Percentiles rank a stretch among this genome's conserved stretches.
Conservation (phyloP, 2,329 filamentous ascomycete species). For the Pseudonectria foliicola region DNA sequence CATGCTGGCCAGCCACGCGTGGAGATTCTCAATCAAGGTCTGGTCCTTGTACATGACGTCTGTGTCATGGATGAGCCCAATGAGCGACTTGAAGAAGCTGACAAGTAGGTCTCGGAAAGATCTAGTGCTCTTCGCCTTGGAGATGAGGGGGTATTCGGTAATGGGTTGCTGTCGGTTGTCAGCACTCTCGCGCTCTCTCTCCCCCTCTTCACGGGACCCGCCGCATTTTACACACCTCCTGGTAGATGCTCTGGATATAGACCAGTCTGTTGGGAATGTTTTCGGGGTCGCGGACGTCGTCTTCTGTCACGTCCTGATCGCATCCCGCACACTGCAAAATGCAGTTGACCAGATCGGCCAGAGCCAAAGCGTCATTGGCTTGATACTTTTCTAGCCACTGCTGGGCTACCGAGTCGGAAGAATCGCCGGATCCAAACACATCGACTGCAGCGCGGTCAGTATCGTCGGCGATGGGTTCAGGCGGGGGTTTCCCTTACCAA, state of each 20-base stretch:
- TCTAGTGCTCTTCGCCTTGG: conserved; percentile 67
- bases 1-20: conserved; percentile 85
- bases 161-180: conserved; percentile 54
- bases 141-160: conserved; percentile 86
- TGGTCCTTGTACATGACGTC: conserved; percentile 71
- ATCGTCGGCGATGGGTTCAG: conserved; percentile 1
- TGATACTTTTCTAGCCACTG: conserved; percentile 55
- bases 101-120: conserved; percentile 73
- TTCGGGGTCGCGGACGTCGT: conserved; percentile 86
- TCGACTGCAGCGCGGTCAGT: conserved; percentile 41
- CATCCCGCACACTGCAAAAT: conserved; percentile 70
- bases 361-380: conserved; percentile 44
- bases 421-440: conserved; percentile 54
- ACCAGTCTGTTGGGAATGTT: conserved; percentile 70
- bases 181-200: conserved; percentile 19
- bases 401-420: conserved; percentile 49
- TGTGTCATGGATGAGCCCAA: conserved; percentile 74
- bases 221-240: conserved; percentile 51
- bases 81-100: conserved; percentile 70
- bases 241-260: conserved; percentile 84
- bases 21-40: conserved; percentile 78
- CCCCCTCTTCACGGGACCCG: background rate
- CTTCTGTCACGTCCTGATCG: conserved; percentile 65
- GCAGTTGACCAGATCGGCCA: conserved; percentile 60
- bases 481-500: conserved; percentile 35